Conservation (phyloP, 805 yeast genomes). For the Ogataea siamensis region DNA sequence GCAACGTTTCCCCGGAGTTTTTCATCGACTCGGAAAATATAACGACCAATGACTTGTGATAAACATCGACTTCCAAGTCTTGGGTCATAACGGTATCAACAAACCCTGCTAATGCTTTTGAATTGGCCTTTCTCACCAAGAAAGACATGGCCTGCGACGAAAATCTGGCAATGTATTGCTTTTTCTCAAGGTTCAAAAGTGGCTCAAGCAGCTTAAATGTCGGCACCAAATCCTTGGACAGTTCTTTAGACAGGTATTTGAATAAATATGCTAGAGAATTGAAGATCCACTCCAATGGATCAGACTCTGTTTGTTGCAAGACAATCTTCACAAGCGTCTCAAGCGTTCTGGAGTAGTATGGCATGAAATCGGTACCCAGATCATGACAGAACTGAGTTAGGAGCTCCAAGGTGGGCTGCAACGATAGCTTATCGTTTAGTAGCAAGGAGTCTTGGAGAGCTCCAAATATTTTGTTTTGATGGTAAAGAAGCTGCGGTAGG, state of each 20-base stretch:
- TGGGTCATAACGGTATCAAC: conserved; percentile 41
- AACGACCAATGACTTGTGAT: conserved; percentile 54
- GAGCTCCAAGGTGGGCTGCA: conserved; percentile 79
- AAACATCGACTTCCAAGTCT: conserved; percentile 40
- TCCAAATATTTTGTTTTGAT: conserved; percentile 57
- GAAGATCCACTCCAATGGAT: conserved; percentile 78
- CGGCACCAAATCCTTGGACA: conserved; percentile 62
- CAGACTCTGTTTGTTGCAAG: conserved; percentile 49
- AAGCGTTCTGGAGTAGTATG: conserved; percentile 56
- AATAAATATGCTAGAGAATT: conserved; percentile 83
- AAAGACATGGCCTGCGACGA: conserved; percentile 90
- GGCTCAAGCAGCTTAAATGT: conserved; percentile 69
- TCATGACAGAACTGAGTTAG: conserved; percentile 87
- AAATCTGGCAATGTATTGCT: conserved; percentile 70
- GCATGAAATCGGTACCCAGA: conserved; percentile 84
- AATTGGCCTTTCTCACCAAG: conserved; percentile 64
- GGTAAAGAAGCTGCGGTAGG: conserved; percentile 76
- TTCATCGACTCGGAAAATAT: conserved; percentile 73
- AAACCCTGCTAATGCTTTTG: conserved; percentile 45
- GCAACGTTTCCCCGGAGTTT: conserved; percentile 68
- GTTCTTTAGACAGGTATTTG: conserved; percentile 72
- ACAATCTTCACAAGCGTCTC: conserved; percentile 48
- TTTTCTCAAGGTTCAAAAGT: conserved; percentile 53
- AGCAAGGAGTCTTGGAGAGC: conserved; percentile 41
- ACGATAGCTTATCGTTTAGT: conserved; percentile 62